Conservation (phyloP, 2,329 filamentous ascomycete species). For the Ceratocystis smalleyi region DNA sequence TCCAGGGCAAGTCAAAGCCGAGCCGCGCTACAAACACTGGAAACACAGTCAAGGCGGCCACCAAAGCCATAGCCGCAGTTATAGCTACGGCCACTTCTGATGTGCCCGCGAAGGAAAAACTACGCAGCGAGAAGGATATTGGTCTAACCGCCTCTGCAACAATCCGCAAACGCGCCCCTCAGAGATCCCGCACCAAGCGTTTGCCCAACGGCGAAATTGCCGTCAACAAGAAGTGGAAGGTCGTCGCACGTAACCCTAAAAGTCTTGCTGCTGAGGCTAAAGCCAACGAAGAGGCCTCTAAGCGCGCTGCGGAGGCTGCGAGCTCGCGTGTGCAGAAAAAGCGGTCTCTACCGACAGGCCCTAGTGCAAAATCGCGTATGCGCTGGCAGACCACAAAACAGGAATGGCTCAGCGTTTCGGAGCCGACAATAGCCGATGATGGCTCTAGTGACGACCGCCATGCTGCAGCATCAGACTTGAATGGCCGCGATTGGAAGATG, state of each 20-base stretch:
- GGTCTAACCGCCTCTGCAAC: constrained; percentile 12
- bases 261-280: constrained; percentile 13
- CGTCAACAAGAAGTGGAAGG: constrained; percentile 17
- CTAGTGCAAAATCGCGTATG: background rate
- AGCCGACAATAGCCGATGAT: background rate
- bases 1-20: constrained; percentile 14
- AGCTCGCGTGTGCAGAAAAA: background rate
- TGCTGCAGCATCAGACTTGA: background rate
- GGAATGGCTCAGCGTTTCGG: background rate
- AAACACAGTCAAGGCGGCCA: constrained; percentile 15
- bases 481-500: background rate
- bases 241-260: constrained; percentile 14
- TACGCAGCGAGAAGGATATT: constrained; percentile 9
- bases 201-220: constrained; percentile 13
- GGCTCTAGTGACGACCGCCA: background rate
- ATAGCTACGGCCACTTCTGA: background rate
- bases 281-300: constrained; percentile 13
- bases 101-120: constrained; percentile 14
- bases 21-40: constrained; percentile 10
- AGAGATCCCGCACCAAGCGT: constrained; percentile 11
- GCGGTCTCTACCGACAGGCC: background rate
- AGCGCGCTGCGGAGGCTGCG: constrained; percentile 10
- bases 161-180: constrained; percentile 14
- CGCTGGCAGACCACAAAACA: background rate
- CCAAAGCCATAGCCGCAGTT: constrained; percentile 16